Percentiles rank a stretch among this genome's conserved stretches.
These are phyloP conservation scores for Ogataea trehaloabstinens DNA, from an alignment of 805 yeast genomes.

Conservation along the genomic window DNA sequence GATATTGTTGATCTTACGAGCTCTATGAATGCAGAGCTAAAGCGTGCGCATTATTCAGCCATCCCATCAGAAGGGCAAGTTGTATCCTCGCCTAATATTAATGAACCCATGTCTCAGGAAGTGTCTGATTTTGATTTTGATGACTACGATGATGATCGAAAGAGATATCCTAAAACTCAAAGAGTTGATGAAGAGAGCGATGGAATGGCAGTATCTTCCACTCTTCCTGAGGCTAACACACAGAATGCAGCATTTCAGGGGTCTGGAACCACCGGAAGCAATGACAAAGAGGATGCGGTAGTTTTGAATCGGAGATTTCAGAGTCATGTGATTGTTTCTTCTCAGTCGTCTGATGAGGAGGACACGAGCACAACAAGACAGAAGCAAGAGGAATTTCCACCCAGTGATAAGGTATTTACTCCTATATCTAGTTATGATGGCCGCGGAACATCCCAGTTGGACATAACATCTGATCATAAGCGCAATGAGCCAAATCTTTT, in stretches of 20 bases:
- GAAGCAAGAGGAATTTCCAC: neutral
- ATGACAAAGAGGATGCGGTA: neutral
- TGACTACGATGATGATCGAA: conserved; percentile 2
- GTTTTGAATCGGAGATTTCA: neutral
- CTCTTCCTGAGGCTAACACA: neutral
- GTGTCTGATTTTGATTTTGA: conserved; percentile 19
- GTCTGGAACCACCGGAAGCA: neutral
- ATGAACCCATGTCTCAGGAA: conserved; percentile 20
- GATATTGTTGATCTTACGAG: conserved; percentile 2
- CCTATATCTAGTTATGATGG: neutral
- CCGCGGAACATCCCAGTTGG: too few relatives aligned
- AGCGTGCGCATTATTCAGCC: too few relatives aligned
- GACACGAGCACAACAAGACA: neutral
- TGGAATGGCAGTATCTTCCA: neutral
- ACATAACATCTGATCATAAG: neutral
- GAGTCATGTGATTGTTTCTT: neutral
- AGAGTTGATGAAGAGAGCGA: conserved; percentile 5
- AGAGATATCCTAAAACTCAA: conserved; percentile 1
- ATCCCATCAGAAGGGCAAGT: neutral
- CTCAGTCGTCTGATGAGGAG: neutral
- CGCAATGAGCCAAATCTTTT: neutral
- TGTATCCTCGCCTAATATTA: conserved; percentile 15
- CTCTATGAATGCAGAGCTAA: neutral
- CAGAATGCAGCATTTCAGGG: neutral
- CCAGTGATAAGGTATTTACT: neutral